Conservation (phyloP, 345 rosid genomes). For the Ricinus communis region DNA sequence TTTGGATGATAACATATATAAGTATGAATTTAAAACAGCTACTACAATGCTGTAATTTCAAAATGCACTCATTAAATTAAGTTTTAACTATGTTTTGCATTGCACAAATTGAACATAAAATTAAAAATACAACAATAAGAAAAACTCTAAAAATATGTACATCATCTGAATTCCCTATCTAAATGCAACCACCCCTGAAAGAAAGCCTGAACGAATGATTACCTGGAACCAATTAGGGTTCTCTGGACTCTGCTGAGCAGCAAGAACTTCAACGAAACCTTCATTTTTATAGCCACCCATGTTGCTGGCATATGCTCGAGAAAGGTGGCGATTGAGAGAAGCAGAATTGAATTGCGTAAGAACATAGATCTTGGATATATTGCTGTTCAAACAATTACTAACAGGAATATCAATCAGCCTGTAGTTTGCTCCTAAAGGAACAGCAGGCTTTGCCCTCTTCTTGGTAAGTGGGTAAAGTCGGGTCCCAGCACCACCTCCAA, state of each 20-base stretch:
- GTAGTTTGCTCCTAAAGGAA: constrained; percentile 92
- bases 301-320: constrained; percentile 92
- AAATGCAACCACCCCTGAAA: background rate
- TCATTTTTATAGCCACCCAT: constrained; percentile 98
- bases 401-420: constrained; percentile 93
- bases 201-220: background rate
- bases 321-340: constrained; percentile 89
- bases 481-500: constrained; percentile 98
- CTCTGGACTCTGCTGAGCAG: constrained; percentile 98
- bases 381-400: constrained; percentile 95
- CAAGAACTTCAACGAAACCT: constrained; percentile 98
- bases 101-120: no score
- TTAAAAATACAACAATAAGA: no score
- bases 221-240: constrained; percentile 99
- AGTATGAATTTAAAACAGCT: background rate
- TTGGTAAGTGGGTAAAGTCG: constrained; percentile 86
- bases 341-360: constrained; percentile 98
- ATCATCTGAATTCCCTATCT: background rate
- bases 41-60: no score
- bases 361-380: constrained; percentile 85
- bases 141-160: background rate
- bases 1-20: no score
- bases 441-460: constrained; percentile 98
- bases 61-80: no score
- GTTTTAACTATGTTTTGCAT: no score